These are phyloP conservation scores for Suillus alpinus DNA, from an alignment of 768 basidiomycete genomes.

Conservation along the genomic window DNA sequence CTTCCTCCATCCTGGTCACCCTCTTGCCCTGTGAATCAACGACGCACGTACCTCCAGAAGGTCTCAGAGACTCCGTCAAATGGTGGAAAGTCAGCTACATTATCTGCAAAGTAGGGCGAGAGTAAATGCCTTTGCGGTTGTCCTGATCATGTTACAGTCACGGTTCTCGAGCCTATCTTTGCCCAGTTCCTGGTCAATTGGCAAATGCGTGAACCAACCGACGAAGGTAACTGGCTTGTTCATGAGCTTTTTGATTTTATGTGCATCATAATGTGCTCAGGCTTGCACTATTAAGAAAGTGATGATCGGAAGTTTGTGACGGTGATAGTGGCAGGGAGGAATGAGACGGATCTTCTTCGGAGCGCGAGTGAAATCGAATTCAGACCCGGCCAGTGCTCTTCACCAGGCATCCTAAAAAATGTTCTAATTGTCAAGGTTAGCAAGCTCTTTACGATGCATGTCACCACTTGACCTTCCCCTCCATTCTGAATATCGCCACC, in stretches of 20 bases:
- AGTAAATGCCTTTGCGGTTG: background rate
- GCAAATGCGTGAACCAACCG: background rate
- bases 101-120: background rate
- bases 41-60: background rate
- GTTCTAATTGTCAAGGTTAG: too few relatives aligned
- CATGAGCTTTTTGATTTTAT: background rate
- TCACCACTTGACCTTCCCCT: too few relatives aligned
- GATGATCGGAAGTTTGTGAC: background rate
- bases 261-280: background rate
- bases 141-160: background rate
- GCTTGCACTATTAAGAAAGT: background rate
- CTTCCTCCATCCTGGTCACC: background rate
- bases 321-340: background rate
- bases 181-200: background rate
- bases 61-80: background rate
- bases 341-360: background rate
- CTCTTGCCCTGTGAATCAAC: background rate
- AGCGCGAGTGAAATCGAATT: too few relatives aligned
- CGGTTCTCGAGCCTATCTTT: constrained; percentile 1
- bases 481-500: background rate
- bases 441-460: too few relatives aligned
- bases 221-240: background rate
- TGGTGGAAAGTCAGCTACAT: background rate
- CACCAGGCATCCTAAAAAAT: too few relatives aligned
- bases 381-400: too few relatives aligned